These are phyloP conservation scores for Clathrus columnatus DNA, from an alignment of 768 basidiomycete genomes.

Conservation along the genomic window DNA sequence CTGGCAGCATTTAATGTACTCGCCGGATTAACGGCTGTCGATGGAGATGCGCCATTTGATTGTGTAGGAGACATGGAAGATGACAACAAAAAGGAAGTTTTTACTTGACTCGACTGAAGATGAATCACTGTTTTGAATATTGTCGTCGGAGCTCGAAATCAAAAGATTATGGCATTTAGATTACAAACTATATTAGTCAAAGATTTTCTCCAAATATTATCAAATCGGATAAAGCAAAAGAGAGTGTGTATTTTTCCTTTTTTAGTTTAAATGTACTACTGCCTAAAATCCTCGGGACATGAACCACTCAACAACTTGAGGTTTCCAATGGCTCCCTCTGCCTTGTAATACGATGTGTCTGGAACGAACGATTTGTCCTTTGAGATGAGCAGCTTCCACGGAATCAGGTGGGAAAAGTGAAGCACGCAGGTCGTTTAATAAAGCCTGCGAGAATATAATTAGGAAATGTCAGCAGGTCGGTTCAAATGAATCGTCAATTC, in stretches of 20 bases:
- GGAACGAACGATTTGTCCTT: constrained; percentile 5
- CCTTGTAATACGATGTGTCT: constrained; percentile 7
- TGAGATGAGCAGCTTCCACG: neutral
- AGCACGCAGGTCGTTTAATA: constrained; percentile 2
- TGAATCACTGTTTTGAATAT: no score
- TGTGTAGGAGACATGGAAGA: neutral
- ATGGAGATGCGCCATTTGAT: neutral
- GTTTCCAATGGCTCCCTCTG: constrained; percentile 5
- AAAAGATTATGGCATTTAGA: no score
- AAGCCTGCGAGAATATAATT: neutral
- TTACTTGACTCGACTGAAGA: no score
- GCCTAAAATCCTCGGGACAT: constrained; percentile 3
- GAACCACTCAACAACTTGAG: constrained; percentile 3
- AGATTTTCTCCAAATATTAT: no score
- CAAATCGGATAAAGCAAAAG: neutral
- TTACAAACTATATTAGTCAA: no score
- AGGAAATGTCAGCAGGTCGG: neutral
- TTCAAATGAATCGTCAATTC: neutral
- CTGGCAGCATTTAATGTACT: constrained; percentile 7
- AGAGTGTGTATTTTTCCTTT: neutral
- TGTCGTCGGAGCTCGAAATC: no score
- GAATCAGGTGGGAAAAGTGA: constrained; percentile 7
- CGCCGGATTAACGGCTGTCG: neutral
- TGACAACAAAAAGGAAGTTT: neutral
- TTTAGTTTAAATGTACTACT: neutral